These are phyloP conservation scores for Raddia distichophylla DNA, from an alignment of 176 grass and related monocot genomes.

Conservation along the genomic window DNA sequence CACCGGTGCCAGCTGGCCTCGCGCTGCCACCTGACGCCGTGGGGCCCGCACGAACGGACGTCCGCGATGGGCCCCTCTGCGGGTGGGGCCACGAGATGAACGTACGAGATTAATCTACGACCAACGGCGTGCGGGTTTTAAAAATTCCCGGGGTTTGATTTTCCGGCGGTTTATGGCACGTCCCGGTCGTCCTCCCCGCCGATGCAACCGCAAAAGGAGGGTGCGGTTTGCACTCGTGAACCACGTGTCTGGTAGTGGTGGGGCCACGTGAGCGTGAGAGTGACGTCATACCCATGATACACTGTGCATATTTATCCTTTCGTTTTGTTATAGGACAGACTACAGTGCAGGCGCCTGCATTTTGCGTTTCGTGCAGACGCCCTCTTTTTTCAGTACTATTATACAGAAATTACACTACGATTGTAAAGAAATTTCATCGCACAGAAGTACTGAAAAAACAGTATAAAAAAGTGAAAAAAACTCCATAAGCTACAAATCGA, in stretches of 20 bases:
- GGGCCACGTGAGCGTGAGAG: constrained; percentile 16
- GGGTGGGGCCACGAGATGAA: not conserved
- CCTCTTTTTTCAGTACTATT: too few species aligned
- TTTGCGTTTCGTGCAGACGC: too few species aligned
- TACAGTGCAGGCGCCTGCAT: too few species aligned
- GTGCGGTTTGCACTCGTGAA: not conserved
- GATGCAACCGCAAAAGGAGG: not conserved
- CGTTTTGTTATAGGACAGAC: too few species aligned
- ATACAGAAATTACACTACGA: too few species aligned
- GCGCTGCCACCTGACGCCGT: constrained; percentile 55
- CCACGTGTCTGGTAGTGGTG: constrained; percentile 14
- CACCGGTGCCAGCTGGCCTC: constrained; percentile 74
- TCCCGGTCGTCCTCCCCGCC: constrained; percentile 4
- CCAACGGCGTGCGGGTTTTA: not conserved
- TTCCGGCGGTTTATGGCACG: constrained; percentile 34
- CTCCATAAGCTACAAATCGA: too few species aligned
- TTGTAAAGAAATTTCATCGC: too few species aligned
- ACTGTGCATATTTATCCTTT: too few species aligned
- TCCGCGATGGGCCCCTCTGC: not conserved
- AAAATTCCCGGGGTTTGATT: not conserved
- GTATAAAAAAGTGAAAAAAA: too few species aligned
- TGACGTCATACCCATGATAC: not conserved
- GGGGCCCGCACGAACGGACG: constrained; percentile 19
- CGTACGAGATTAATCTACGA: not conserved
- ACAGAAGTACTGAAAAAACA: too few species aligned